These are phyloP conservation scores for Pythium vanterpoolii DNA, from an alignment of 352 stramenopile species.

Conservation along the genomic window DNA sequence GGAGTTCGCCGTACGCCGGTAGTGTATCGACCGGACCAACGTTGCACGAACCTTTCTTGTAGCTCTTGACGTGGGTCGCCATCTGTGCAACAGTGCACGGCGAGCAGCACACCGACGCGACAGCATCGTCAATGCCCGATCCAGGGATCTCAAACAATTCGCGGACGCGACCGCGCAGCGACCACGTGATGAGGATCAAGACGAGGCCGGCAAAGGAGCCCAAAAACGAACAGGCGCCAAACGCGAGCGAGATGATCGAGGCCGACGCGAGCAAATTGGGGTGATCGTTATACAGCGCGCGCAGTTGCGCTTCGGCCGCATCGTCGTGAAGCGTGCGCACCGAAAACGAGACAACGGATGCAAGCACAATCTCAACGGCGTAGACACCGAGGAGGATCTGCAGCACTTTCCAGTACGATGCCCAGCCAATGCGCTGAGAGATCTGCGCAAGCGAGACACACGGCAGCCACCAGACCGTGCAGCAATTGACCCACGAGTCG, in stretches of 20 bases:
- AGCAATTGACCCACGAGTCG: slow-evolving; percentile 22
- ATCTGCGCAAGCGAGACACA: slow-evolving; percentile 25
- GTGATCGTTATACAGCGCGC: not conserved
- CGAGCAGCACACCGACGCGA: slow-evolving; percentile 4
- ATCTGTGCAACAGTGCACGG: slow-evolving; percentile 6
- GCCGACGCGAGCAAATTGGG: not conserved
- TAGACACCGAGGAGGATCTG: not conserved
- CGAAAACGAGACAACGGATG: not conserved
- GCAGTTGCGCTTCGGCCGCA: not conserved
- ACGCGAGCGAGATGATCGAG: not conserved
- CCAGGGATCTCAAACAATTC: not conserved
- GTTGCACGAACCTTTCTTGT: slow-evolving; percentile 4
- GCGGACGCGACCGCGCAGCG: not conserved
- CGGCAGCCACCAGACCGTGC: slow-evolving; percentile 22
- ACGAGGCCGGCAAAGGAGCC: not conserved
- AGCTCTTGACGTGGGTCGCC: slow-evolving; percentile 18
- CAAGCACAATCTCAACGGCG: not conserved
- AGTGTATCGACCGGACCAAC: slow-evolving; percentile 5
- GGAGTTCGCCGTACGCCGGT: not conserved
- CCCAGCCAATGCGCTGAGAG: slow-evolving; percentile 13
- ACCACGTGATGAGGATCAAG: not conserved
- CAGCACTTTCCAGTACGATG: not conserved
- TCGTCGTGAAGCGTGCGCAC: not conserved
- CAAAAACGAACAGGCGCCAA: not conserved
- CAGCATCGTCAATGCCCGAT: not conserved